These are phyloP conservation scores for Podospora tetraspora DNA, from an alignment of 495 filamentous ascomycete species.

Conservation along the genomic window DNA sequence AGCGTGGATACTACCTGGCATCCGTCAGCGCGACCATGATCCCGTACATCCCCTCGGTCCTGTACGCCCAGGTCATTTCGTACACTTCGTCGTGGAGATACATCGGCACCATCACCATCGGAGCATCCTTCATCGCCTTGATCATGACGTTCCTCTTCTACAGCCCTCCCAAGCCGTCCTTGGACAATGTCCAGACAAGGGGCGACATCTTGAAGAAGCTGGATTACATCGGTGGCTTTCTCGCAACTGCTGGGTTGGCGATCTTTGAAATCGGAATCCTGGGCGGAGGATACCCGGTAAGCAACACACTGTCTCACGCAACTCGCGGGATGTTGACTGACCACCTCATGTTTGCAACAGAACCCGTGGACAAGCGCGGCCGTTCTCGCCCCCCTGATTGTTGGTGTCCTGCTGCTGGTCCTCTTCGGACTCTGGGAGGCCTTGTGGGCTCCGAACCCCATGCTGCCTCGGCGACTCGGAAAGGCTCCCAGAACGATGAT, in stretches of 20 bases:
- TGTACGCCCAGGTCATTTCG: constrained; percentile 67
- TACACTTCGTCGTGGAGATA: constrained; percentile 57
- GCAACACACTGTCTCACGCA: neutral
- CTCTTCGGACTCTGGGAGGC: constrained; percentile 59
- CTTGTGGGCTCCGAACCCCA: constrained; percentile 57
- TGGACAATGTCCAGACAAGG: constrained; percentile 35
- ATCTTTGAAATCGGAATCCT: constrained; percentile 62
- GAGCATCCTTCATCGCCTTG: constrained; percentile 59
- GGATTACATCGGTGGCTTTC: constrained; percentile 62
- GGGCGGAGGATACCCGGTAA: constrained; percentile 59
- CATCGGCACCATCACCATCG: constrained; percentile 54
- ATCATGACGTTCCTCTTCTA: constrained; percentile 61
- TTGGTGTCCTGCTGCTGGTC: constrained; percentile 53
- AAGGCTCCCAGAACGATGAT: constrained; percentile 58
- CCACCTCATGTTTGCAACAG: constrained; percentile 14
- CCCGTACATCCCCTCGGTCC: constrained; percentile 61
- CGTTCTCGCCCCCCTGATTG: constrained; percentile 50
- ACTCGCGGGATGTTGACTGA: neutral
- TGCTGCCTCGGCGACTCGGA: constrained; percentile 59
- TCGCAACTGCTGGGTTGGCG: constrained; percentile 60
- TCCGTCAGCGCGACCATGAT: constrained; percentile 62
- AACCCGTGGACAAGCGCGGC: constrained; percentile 33
- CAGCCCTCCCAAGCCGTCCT: constrained; percentile 54
- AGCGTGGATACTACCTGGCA: constrained; percentile 65
- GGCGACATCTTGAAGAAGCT: constrained; percentile 51